Base-by-base conservation (phyloP, 257 asterid genomes). In the Capsicum rhomboideum region DNA sequence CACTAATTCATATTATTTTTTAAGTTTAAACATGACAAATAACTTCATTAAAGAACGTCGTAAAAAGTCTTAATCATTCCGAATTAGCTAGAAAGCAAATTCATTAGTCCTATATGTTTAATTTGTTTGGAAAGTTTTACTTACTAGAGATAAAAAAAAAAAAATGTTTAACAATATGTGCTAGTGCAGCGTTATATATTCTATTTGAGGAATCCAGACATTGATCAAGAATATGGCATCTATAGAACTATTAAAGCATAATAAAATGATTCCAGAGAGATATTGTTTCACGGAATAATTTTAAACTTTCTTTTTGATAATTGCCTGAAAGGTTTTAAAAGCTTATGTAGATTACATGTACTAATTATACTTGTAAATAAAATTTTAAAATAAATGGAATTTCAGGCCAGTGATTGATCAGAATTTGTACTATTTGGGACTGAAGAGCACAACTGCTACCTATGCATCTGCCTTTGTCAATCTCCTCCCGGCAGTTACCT, bases 401-500 rank as follows among this genome's bases (percentile, higher is more conserved):
- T 31, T 85, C 85, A 96, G 99, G 89, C 99, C 99, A 0, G 99
- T 94, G 87, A 71, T 96, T 72, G 99, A 96, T 88, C 99, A 96
- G 82, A 96, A 96, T 81, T 85, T 96, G 79, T 96, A 94, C 90
- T 91, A 88, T 61, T 89, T 94, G 16, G 98, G 97, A 80, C 86
- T 96, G 85, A 92, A 95, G 85, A 91, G 89, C 28, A 94, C 99
- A 2, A 94, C 99, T 11, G 98, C 99, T 6, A 92, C 97, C 59
- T 96, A 93, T 82, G 97, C 98, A 59, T 91, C 99, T 0, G 99
- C 97, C n/a, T 86, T 90, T 23, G 93, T 90, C 18, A 96, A 96
- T 83, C 86, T 94, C 75, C 97, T 96, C 29, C 99, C 99, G 0
- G 99, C 99, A 83, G 71, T 94, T 83, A 96, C 99, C 84, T 96